Evolutionary conservation across 495 filamentous ascomycete species (phyloP), one percentile per base, ranked within the genome.

Genomic region (Tuber aestivum): DNA sequence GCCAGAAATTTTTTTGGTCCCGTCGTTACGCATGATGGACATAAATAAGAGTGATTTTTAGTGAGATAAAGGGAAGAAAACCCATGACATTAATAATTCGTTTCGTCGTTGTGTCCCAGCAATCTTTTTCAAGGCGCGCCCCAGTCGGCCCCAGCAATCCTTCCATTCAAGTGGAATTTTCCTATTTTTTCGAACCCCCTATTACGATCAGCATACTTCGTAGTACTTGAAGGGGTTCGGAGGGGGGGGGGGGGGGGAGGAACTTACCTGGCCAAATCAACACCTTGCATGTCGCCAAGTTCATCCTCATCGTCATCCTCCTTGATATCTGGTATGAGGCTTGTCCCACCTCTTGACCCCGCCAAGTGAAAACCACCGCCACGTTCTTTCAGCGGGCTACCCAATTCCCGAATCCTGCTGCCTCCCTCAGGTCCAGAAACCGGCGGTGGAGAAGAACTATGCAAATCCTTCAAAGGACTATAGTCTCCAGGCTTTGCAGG

Each of bases 241-340:
- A 45, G 12, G 21, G 35, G 35, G 42, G n/a, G 16, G 70, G 72
- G 74, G 50, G 12, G 21, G 35, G 35, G 42, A n/a, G 16, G 70
- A 41, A 84, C 89, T 80, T 83, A 91, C 89, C 89, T 90, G 69
- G 90, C 87, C 61, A 92, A 84, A 82, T 93, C 91, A 78, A 91
- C 90, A 7, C 88, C 88, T 37, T 85, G 87, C 73, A 88, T 87
- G 78, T 88, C 88, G 10, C 89, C 89, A 45, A 88, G 87, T 41
- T 85, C 83, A 38, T 84, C 85, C 16, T 85, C 83, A 42, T 84
- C 80, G 70, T 85, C 77, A 77, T 83, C 81, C 50, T 81, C 80
- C 40, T 83, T 82, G 69, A 84, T 79, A 65, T 76, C 72, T 9
- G 70, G 71, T 40, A 80, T 74, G 37, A 76, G 75, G 40, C 77